Evolutionary conservation across 495 filamentous ascomycete genomes (phyloP), one percentile per base, ranked within the genome.

Genomic region (Aspergillus wentii): DNA sequence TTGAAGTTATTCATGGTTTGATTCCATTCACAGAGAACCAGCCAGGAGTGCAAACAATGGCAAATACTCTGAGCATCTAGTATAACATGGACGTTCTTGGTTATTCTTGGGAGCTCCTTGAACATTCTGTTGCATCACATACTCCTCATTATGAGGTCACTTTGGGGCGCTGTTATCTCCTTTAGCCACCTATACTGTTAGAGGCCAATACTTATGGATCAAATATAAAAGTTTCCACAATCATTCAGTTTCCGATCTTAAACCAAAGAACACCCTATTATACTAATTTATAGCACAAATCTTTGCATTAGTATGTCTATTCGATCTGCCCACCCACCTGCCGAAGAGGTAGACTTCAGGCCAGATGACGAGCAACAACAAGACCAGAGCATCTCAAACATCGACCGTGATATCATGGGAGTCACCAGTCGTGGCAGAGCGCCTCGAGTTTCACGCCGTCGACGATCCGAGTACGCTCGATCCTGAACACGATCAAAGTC

Each of bases 381-480:
- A 14, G 35, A 38, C 2, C 17, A 43, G 13, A 25, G 17, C 27
- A 25, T 23, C 29, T 16, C 29, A 8, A 26, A 33, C 10, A 25
- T 43, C 17, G 34, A 35, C 5, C 35, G 35, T 11, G 46, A 52
- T 17, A 39, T 48, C 23, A 51, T 44, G 5, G 38, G 23, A 0
- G 30, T 56, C 5, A 56, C 49, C 5, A 43, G 34, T 14, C 46
- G 48, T 3, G 52, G 55, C 7, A 26, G 40, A 5, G 48, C 52
- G 3, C 46, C 48, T 9, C 51, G 46, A 3, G 48, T 40, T 20
- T 51, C 48, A 1, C 45, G 48, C 6, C 42, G 48, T 1, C 29
- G 49, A 15, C 39, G 54, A 10, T 51, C 50, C 5, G 50, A 54
- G 31, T 54, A 54, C 5, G 16, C 13, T 32, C 38, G 43, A 3